Conservation (phyloP, 805 yeast species). For the Naumovozyma dairenensis region DNA sequence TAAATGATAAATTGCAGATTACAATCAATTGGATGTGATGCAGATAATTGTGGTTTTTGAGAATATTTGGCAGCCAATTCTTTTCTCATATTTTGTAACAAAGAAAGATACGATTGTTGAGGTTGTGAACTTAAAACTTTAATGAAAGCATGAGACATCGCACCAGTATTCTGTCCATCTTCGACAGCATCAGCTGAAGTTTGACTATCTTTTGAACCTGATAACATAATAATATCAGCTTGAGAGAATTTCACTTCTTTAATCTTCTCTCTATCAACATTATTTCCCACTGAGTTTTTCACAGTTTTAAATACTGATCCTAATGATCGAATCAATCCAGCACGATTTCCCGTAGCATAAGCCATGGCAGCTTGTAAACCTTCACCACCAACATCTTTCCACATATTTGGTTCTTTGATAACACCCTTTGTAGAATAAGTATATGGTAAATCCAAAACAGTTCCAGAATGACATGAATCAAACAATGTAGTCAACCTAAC, state of each 20-base stretch:
- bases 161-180: conserved; percentile 67
- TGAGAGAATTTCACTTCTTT: conserved; percentile 54
- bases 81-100: conserved; percentile 61
- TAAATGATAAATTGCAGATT: conserved; percentile 41
- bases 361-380: conserved; percentile 49
- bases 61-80: conserved; percentile 54
- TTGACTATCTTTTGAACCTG: conserved; percentile 79
- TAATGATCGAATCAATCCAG: conserved; percentile 35
- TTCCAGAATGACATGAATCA: conserved; percentile 83
- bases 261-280: conserved; percentile 35
- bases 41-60: conserved; percentile 75
- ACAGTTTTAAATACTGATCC: conserved; percentile 36
- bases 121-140: conserved; percentile 51
- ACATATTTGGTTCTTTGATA: conserved; percentile 67
- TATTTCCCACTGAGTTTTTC: conserved; percentile 30
- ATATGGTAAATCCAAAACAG: conserved; percentile 72
- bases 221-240: conserved; percentile 65
- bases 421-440: conserved; percentile 77
- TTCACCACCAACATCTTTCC: conserved; percentile 65
- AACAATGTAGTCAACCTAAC: conserved; percentile 69
- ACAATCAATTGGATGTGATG: conserved; percentile 73
- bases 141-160: conserved; percentile 74
- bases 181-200: conserved; percentile 76
- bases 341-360: conserved; percentile 49
- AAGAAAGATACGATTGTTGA: conserved; percentile 55